A percentile compares a stretch with the other conserved stretches of the same genome.
These are phyloP conservation scores for Cylindrodendrum hubeiense DNA, from an alignment of 2,329 filamentous ascomycete species.

Conservation along the genomic window DNA sequence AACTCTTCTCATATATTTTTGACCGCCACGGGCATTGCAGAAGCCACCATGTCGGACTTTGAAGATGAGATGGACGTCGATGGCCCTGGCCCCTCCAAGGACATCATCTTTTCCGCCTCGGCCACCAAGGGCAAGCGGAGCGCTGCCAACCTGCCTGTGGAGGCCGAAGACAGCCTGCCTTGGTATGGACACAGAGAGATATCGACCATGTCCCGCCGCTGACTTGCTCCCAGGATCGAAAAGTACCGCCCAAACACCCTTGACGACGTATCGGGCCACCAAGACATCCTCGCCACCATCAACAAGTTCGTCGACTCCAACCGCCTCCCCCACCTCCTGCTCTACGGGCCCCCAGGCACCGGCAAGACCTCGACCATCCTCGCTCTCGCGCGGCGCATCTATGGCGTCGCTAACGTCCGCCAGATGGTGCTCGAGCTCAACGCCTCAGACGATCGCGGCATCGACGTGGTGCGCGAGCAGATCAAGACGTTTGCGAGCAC, in stretches of 20 bases:
- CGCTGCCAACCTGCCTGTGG: slow-evolving; percentile 91
- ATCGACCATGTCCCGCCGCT: not conserved
- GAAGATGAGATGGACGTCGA: slow-evolving; percentile 74
- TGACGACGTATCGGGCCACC: slow-evolving; percentile 93
- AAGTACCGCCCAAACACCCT: slow-evolving; percentile 94
- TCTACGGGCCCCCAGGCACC: slow-evolving; percentile 96
- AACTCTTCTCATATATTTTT: not conserved
- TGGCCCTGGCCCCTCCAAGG: slow-evolving; percentile 58
- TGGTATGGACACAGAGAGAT: slow-evolving; percentile 69
- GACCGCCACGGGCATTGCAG: not conserved
- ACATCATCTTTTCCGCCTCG: slow-evolving; percentile 78
- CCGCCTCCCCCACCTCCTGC: slow-evolving; percentile 91
- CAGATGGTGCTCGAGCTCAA: slow-evolving; percentile 99
- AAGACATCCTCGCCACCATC: slow-evolving; percentile 97
- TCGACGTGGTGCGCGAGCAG: slow-evolving; percentile 97
- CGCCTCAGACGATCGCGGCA: slow-evolving; percentile 95
- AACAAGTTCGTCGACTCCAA: slow-evolving; percentile 98
- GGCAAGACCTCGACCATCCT: slow-evolving; percentile 98
- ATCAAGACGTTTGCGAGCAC: slow-evolving; percentile 99
- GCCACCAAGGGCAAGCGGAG: slow-evolving; percentile 90
- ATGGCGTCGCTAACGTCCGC: slow-evolving; percentile 90
- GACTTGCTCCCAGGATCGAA: slow-evolving; percentile 76
- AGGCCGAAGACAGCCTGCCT: slow-evolving; percentile 92
- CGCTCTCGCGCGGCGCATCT: slow-evolving; percentile 92
- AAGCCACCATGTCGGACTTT: slow-evolving; percentile 66